A percentile compares a stretch with the other conserved stretches of the same genome.
Evolutionary conservation across 306 rosid species (phyloP).

Genomic region (Lithocarpus polystachyus): DNA sequence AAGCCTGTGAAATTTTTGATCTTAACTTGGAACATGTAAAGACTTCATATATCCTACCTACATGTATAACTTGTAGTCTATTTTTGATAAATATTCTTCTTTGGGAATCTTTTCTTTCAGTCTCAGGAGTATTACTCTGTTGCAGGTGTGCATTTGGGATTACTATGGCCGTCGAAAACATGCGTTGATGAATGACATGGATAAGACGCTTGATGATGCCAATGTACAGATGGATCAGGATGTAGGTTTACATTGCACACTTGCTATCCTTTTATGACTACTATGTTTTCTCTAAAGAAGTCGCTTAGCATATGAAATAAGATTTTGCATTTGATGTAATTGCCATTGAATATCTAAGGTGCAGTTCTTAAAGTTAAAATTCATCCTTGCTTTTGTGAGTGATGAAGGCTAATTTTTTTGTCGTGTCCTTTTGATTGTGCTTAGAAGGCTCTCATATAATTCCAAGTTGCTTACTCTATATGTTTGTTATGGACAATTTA

Average conservation of each 20-base stretch:
- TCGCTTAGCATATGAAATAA: neutral
- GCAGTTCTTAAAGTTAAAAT: neutral
- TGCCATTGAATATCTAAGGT: neutral
- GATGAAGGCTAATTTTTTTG: too few relatives aligned
- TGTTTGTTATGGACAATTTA: too few relatives aligned
- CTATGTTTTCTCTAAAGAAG: neutral
- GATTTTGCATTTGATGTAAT: neutral
- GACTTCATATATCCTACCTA: constrained; percentile 20
- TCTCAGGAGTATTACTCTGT: constrained; percentile 10
- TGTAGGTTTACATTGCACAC: constrained; percentile 47
- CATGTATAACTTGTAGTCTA: constrained; percentile 9
- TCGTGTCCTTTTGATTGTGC: too few relatives aligned
- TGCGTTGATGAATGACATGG: constrained; percentile 94
- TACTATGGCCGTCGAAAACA: constrained; percentile 79
- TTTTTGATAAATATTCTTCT: neutral
- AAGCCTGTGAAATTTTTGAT: constrained; percentile 88
- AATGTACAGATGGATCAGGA: constrained; percentile 98
- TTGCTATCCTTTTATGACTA: neutral
- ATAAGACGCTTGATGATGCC: constrained; percentile 94
- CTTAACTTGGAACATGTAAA: constrained; percentile 82
- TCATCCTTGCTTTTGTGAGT: too few relatives aligned
- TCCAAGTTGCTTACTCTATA: too few relatives aligned
- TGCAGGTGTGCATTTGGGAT: constrained; percentile 93
- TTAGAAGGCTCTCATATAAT: too few relatives aligned
- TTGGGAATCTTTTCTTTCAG: constrained; percentile 10